A percentile compares a stretch with the other conserved stretches of the same genome.
phyloP scores from a whole-genome alignment of 2,329 filamentous ascomycete species.

The Ophidiomyces ophidiicola region DNA sequence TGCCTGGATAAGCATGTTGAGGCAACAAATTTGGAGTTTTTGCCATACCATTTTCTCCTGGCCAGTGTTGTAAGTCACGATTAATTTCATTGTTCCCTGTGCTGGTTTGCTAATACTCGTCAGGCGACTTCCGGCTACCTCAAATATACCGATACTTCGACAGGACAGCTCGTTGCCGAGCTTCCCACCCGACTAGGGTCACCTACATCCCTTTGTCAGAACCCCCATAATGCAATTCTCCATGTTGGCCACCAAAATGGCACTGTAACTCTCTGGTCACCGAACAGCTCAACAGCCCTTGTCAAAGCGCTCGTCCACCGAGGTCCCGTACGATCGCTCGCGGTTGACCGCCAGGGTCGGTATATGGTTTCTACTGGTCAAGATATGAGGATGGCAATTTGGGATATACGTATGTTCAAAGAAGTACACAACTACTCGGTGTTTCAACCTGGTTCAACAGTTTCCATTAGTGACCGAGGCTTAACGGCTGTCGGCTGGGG shows the following conservation, averaged over 20 bases:
- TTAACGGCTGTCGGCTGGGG: constrained; percentile 85
- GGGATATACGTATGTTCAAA: constrained; percentile 89
- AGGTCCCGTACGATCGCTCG: constrained; percentile 74
- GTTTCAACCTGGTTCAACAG: constrained; percentile 64
- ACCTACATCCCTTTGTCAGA: constrained; percentile 73
- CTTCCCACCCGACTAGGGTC: constrained; percentile 73
- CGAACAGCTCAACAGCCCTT: constrained; percentile 71
- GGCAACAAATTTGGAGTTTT: constrained; percentile 84
- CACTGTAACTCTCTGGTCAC: constrained; percentile 88
- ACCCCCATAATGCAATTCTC: constrained; percentile 81
- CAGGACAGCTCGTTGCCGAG: constrained; percentile 76
- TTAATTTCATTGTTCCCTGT: not conserved
- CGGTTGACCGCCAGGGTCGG: constrained; percentile 75
- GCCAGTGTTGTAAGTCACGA: constrained; percentile 58
- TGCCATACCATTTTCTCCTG: constrained; percentile 91
- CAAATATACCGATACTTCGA: constrained; percentile 92
- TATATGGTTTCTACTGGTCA: constrained; percentile 95
- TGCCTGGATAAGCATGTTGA: constrained; percentile 83
- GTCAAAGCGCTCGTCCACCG: constrained; percentile 85
- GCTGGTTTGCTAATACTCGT: constrained; percentile 4
- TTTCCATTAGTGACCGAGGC: constrained; percentile 79
- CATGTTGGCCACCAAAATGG: constrained; percentile 93
- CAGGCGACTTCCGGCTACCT: constrained; percentile 69
- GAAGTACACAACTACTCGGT: constrained; percentile 85
- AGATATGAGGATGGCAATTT: constrained; percentile 83